A percentile compares a stretch with the other conserved stretches of the same genome.
Conservation (phyloP, 2,329 filamentous ascomycete species). For the Chrysosporium queenslandicum region DNA sequence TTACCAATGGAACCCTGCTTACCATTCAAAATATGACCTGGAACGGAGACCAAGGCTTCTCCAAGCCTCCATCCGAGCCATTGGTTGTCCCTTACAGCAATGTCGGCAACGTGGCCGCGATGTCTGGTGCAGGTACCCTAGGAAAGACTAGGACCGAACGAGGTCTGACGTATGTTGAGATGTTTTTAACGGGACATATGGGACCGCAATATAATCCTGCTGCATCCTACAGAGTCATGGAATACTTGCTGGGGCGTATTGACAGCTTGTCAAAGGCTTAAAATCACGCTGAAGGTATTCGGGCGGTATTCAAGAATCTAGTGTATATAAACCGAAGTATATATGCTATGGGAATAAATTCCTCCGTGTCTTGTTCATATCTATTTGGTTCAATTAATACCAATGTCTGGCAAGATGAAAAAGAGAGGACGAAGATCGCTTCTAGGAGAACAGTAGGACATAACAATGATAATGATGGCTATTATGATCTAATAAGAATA, state of each 20-base stretch:
- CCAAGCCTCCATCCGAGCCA: conserved; percentile 47
- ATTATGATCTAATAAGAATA: not conserved
- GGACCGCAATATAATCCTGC: conserved; percentile 36
- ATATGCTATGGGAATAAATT: too few relatives aligned
- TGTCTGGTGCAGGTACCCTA: conserved; percentile 55
- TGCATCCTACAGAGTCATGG: conserved; percentile 54
- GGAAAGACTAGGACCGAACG: conserved; percentile 64
- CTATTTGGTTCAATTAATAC: too few relatives aligned
- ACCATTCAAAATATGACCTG: conserved; percentile 75
- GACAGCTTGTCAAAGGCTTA: conserved; percentile 11
- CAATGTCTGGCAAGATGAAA: too few relatives aligned
- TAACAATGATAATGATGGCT: not conserved
- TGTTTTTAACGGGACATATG: conserved; percentile 55
- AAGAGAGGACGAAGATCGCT: too few relatives aligned
- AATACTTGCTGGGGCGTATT: conserved; percentile 62
- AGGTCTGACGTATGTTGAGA: conserved; percentile 59
- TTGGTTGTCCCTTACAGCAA: conserved; percentile 60
- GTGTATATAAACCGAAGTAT: too few relatives aligned
- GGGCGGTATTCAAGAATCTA: too few relatives aligned
- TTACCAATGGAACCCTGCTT: conserved; percentile 59
- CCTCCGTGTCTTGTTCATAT: too few relatives aligned
- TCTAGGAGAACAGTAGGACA: too few relatives aligned
- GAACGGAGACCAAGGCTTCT: conserved; percentile 62
- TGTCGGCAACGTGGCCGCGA: conserved; percentile 36
- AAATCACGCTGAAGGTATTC: too few relatives aligned